Base-by-base conservation (phyloP, 108 stramenopile species). In the Pseudonitzschia delicatissima region DNA sequence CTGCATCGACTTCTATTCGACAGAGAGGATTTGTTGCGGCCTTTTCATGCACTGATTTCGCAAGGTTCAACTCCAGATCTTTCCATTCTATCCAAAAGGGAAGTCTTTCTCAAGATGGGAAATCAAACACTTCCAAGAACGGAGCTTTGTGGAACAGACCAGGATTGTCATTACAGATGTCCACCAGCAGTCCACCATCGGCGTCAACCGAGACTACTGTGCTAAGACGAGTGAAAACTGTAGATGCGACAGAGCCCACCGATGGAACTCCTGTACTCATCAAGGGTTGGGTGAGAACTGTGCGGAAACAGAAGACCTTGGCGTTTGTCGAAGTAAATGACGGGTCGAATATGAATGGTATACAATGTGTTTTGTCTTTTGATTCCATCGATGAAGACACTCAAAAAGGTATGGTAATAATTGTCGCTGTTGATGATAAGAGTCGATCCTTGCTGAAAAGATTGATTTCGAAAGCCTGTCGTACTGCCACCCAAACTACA, bases 311-410 rank as follows among this genome's bases (percentile, higher is more conserved):
- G 81, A 99, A 99, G 82, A 96, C 92, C 8, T 68, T 98, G 44
- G 88, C 96, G 12, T 99, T 99, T 83, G 79, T 99, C 18, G 88
- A 99, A 75, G 86, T 99, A 18, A 99, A 97, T 78, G 99, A 99
- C 83, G 99, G 99, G 20, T 91, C 90, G 42, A 93, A 78, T 67
- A 74, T 97, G 72, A 63, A 77, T 15, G 96, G 97, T 21, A 83
- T 98, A 51, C 99, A 99, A 73, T 87, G 88, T 68, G 96, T 97
- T 18, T 32, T 94, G 35, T 57, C 78, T 2, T 85, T 88, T 74
- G 83, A 86, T 63, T 48, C 44, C 13, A 78, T 91, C 58, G 87
- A 89, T 62, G 85, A 82, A 45, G 77, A 49, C 1, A 85, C 88
- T 33, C 65, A 79, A 44, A 55, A 75, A 62, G 85, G 90, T 91